Conservation (phyloP, 2,329 filamentous ascomycete genomes). For the Claviceps citrina region DNA sequence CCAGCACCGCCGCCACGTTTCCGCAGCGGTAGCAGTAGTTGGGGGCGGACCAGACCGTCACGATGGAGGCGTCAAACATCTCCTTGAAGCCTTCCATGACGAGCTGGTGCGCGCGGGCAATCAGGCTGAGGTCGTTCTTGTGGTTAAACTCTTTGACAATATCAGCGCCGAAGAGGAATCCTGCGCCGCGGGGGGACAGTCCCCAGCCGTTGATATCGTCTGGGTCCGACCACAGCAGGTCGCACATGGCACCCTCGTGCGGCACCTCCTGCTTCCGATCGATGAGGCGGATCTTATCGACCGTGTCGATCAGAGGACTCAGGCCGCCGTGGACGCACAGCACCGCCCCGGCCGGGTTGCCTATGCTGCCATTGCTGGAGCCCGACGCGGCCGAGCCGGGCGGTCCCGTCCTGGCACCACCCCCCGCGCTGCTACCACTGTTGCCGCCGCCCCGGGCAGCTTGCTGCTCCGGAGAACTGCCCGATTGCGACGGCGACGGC, state of each 20-base stretch:
- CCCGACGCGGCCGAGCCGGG: conserved; percentile 68
- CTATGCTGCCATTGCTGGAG: conserved; percentile 45
- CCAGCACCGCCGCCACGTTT: conserved; percentile 88
- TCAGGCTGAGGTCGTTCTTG: conserved; percentile 77
- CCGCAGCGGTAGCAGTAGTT: conserved; percentile 96
- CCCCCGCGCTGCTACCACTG: conserved; percentile 8
- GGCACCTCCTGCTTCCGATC: conserved; percentile 97
- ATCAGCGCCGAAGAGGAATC: conserved; percentile 87
- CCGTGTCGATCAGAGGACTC: conserved; percentile 76
- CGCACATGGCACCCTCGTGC: conserved; percentile 97
- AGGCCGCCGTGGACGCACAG: conserved; percentile 92
- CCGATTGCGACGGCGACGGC: conserved; percentile 2
- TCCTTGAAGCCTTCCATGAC: conserved; percentile 99
- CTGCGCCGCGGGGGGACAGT: conserved; percentile 79
- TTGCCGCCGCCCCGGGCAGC: neutral
- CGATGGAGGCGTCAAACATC: conserved; percentile 92
- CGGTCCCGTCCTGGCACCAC: conserved; percentile 47
- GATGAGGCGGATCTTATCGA: conserved; percentile 88
- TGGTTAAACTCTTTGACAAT: conserved; percentile 96
- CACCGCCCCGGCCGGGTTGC: conserved; percentile 64
- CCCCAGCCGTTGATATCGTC: conserved; percentile 98
- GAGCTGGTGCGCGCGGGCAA: conserved; percentile 87
- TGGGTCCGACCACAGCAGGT: conserved; percentile 92
- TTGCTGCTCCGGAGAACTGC: conserved; percentile 7
- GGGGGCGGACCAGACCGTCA: conserved; percentile 96